Conservation (phyloP, 2,329 filamentous ascomycete genomes). For the Ascochyta viciae-villosae region DNA sequence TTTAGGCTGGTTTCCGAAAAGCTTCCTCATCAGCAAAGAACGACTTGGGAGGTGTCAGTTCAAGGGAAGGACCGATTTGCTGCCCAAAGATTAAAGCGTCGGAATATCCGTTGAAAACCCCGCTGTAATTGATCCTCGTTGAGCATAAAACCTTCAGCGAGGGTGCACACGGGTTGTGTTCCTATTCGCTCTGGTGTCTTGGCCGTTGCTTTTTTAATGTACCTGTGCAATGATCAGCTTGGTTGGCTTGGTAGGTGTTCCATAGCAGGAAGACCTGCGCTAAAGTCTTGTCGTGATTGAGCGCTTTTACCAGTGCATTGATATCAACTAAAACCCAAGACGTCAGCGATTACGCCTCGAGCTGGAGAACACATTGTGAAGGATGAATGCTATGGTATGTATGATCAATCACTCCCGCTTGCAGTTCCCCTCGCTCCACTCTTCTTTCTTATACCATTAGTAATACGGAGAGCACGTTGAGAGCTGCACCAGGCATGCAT, state of each 20-base stretch:
- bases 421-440: constrained; percentile 36
- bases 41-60: constrained; percentile 48
- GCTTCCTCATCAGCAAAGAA: constrained; percentile 57
- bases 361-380: constrained; percentile 41
- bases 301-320: constrained; percentile 58
- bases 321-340: constrained; percentile 51
- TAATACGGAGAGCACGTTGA: constrained; percentile 12
- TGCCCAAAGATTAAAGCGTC: neutral
- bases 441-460: constrained; percentile 42
- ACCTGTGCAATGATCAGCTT: constrained; percentile 51
- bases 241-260: constrained; percentile 60
- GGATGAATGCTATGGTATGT: constrained; percentile 41
- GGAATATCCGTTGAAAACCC: no score
- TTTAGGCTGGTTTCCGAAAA: constrained; percentile 61
- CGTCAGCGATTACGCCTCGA: constrained; percentile 33
- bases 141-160: no score
- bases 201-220: no score
- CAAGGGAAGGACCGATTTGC: constrained; percentile 36
- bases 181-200: no score
- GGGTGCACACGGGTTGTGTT: no score
- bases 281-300: constrained; percentile 58
- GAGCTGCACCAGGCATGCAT: constrained; percentile 30
- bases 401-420: constrained; percentile 34
- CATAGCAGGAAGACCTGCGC: constrained; percentile 63
- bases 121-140: constrained; percentile 47